Base-by-base conservation (phyloP, 2,329 filamentous ascomycete genomes). In the Aureobasidium sp. region DNA sequence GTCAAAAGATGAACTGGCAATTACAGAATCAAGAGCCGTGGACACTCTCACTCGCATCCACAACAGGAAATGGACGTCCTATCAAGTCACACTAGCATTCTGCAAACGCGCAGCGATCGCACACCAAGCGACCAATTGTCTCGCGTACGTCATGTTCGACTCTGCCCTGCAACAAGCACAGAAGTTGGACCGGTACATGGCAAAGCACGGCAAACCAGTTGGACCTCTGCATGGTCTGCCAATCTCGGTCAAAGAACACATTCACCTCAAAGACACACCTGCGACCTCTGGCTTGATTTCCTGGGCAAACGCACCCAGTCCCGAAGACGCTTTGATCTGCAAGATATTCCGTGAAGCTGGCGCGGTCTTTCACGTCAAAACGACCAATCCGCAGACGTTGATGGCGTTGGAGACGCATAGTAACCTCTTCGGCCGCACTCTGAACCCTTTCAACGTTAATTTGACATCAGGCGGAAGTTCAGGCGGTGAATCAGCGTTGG, bases 171-270 rank as follows among this genome's bases (percentile, higher is more conserved):
- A 67, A 24, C 66, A 67, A 35, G 76, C 77, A 6, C 69, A 72
- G 58, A 67, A 72, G 40, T 68, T 79, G 2, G 78, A 80, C 59
- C 66, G 71, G 0, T 70, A 79, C 53, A 65, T 77, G 3, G 59
- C 63, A 11, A 66, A 63, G 42, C 72, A 66, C 11, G 68, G 68
- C 30, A 61, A 66, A 56, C 62, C 71, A 0, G 67, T 74, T 39
- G 84, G 84, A 0, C 81, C 83, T 4, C 72, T 87, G 2, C 83
- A 86, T 63, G 84, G 80, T 66, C 44, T 83, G 0, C 79, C 79
- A 1, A 71, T 83, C 8, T 78, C 81, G 0, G 73, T 87, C 47
- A 88, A 87, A 61, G 83, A 86, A 66, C 80, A 81, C 60, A 81
- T 85, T 69, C 75, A 84, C 50, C 67, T 84, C 6, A 62, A 64